phyloP scores from a whole-genome alignment of 345 rosid species.

The Populus simonii region DNA sequence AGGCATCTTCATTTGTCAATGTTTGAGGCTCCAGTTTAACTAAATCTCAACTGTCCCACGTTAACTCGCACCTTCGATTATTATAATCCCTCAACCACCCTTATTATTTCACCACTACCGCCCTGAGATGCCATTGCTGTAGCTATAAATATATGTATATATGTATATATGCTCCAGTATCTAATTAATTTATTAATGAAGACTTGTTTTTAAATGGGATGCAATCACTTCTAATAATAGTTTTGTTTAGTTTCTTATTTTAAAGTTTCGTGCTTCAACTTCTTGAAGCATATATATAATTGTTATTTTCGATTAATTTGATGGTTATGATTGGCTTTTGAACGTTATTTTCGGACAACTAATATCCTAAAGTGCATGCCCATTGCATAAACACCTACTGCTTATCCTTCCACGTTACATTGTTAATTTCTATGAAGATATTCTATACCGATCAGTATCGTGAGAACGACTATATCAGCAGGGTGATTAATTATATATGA shows the following conservation, averaged over 20 bases:
- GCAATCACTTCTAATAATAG: conserved; percentile 8
- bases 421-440: no score
- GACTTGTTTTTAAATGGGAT: conserved; percentile 9
- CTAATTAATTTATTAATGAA: no score
- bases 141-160: not conserved
- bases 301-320: not conserved
- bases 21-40: conserved; percentile 51
- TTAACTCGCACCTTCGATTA: conserved; percentile 12
- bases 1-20: conserved; percentile 42
- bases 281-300: not conserved
- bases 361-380: not conserved
- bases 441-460: no score
- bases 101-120: not conserved
- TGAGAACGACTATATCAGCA: no score
- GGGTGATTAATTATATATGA: no score
- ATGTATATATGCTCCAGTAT: no score
- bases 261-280: not conserved
- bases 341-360: not conserved
- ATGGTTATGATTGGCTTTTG: not conserved
- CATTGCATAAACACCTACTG: not conserved
- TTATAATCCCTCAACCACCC: conserved; percentile 17
- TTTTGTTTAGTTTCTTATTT: not conserved
- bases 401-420: no score
- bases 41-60: conserved; percentile 53
- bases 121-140: conserved; percentile 3